These are phyloP conservation scores for Drechslerella stenobrocha DNA, from an alignment of 2,329 filamentous ascomycete species.

Conservation along the genomic window DNA sequence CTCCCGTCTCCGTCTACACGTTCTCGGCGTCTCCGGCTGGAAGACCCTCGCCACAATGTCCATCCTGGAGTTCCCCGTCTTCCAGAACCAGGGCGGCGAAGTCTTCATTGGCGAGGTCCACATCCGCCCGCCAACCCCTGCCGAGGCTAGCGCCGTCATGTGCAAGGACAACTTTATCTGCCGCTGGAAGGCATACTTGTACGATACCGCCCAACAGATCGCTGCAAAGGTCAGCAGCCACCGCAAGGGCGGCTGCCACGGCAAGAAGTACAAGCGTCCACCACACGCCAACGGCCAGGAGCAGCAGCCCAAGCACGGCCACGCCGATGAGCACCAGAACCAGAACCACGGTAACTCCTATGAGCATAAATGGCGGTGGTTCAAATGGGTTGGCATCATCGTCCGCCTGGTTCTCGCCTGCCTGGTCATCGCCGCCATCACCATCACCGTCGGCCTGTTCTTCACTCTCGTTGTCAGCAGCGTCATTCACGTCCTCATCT, in stretches of 20 bases:
- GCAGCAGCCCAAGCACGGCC: conserved; percentile 8
- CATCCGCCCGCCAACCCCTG: conserved; percentile 29
- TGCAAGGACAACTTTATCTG: conserved; percentile 42
- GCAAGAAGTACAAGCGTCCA: conserved; percentile 28
- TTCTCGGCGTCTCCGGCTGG: conserved; percentile 33
- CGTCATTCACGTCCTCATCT: conserved; percentile 26
- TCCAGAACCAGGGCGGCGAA: conserved; percentile 36
- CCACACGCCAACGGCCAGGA: conserved; percentile 11
- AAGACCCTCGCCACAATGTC: conserved; percentile 43
- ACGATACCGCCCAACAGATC: conserved; percentile 26
- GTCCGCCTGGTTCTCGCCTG: conserved; percentile 45
- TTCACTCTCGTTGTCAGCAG: conserved; percentile 42
- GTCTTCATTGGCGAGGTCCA: conserved; percentile 36
- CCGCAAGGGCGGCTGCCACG: conserved; percentile 27
- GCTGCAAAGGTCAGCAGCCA: conserved; percentile 13
- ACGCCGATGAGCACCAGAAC: conserved; percentile 8
- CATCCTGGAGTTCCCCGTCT: conserved; percentile 44
- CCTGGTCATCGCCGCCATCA: conserved; percentile 45
- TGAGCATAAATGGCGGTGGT: conserved; percentile 34
- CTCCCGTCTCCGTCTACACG: conserved; percentile 45
- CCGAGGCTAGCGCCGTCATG: conserved; percentile 34
- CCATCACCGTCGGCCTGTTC: conserved; percentile 45
- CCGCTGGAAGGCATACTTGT: conserved; percentile 46
- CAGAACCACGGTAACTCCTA: conserved; percentile 19
- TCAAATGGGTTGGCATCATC: conserved; percentile 38